Percentiles rank a stretch among this genome's conserved stretches.
Conservation (phyloP, 306 rosid species). For the Cicer judaicum region DNA sequence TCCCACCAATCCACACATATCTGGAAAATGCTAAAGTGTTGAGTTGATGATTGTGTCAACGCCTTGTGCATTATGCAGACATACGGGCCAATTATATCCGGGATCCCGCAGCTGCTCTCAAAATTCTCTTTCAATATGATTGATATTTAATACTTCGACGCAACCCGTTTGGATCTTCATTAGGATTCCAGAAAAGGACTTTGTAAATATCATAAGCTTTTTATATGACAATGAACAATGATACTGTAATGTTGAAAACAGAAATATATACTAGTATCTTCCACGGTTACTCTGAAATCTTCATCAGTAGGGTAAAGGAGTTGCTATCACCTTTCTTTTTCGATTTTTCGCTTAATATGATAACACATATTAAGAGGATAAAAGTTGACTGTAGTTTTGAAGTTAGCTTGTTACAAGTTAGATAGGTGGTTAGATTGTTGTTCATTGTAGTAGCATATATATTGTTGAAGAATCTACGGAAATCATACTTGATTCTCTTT, state of each 20-base stretch:
- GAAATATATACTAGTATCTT: too few relatives aligned
- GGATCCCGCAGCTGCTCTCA: slow-evolving; percentile 76
- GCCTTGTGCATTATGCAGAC: slow-evolving; percentile 59
- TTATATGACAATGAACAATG: slow-evolving; percentile 11
- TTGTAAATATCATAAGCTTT: slow-evolving; percentile 42
- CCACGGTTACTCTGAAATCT: too few relatives aligned
- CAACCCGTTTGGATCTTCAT: not conserved
- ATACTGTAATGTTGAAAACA: not conserved
- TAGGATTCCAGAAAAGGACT: not conserved
- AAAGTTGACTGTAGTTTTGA: too few relatives aligned
- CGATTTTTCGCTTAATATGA: too few relatives aligned
- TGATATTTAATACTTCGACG: slow-evolving; percentile 38
- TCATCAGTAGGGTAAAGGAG: too few relatives aligned
- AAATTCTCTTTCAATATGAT: slow-evolving; percentile 74
- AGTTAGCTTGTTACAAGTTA: too few relatives aligned
- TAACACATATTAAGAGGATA: too few relatives aligned
- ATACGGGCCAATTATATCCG: slow-evolving; percentile 79
- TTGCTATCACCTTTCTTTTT: too few relatives aligned
- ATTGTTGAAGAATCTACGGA: too few relatives aligned
- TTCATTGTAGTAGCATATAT: too few relatives aligned
- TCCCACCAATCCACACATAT: not conserved
- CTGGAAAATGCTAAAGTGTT: not conserved
- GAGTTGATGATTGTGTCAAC: not conserved
- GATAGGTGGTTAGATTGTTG: too few relatives aligned
- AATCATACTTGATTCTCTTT: too few relatives aligned